A percentile compares a stretch with the other conserved stretches of the same genome.
phyloP scores from a whole-genome alignment of 2,329 filamentous ascomycete genomes.

The Aspergillus novoparasiticus region DNA sequence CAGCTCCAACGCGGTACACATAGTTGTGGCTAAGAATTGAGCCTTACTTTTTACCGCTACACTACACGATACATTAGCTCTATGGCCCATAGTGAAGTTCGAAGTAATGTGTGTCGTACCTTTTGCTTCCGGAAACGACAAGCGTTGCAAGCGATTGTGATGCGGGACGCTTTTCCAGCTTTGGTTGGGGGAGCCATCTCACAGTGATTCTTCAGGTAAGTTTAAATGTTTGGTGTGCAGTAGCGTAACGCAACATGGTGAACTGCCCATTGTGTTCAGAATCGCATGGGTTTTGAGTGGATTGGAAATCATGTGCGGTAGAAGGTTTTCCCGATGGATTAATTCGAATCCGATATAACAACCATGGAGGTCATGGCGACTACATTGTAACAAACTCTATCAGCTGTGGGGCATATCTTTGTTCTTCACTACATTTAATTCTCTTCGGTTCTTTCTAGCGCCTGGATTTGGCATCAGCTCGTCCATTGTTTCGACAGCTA shows the following conservation, averaged over 20 bases:
- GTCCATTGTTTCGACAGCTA: background rate
- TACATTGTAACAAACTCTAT: too few relatives aligned
- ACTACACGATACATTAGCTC: conserved; percentile 27
- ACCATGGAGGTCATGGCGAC: too few relatives aligned
- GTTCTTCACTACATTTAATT: too few relatives aligned
- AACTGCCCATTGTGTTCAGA: background rate
- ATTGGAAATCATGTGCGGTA: background rate
- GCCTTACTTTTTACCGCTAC: conserved; percentile 42
- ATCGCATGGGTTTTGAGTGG: background rate
- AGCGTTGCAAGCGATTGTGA: conserved; percentile 45
- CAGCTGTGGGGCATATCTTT: too few relatives aligned
- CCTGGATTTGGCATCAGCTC: too few relatives aligned
- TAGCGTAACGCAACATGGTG: background rate
- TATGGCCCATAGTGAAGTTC: background rate
- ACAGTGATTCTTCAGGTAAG: background rate
- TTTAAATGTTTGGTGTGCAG: background rate
- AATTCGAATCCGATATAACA: background rate
- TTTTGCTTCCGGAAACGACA: conserved; percentile 48
- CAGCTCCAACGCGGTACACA: background rate
- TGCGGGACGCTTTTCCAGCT: conserved; percentile 35
- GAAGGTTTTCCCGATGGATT: conserved; percentile 4
- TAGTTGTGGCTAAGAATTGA: background rate
- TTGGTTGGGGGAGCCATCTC: conserved; percentile 10
- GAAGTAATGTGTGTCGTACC: conserved; percentile 24
- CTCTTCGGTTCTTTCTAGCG: too few relatives aligned